Percentiles rank a stretch among this genome's conserved stretches.
phyloP scores from a whole-genome alignment of 768 basidiomycete species.

The Lactarius akahatsu region DNA sequence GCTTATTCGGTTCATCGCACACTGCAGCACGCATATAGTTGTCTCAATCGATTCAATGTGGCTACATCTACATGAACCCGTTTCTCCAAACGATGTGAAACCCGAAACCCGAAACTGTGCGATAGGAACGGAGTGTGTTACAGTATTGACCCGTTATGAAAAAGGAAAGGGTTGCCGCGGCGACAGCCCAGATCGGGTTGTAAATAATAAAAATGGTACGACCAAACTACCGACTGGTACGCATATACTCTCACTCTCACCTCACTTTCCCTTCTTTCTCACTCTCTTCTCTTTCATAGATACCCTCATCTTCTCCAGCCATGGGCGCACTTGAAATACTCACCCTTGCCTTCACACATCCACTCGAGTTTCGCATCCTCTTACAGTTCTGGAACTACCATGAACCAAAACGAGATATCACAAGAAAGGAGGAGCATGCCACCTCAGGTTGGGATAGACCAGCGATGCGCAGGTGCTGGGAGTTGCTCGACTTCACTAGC shows the following conservation, averaged over 20 bases:
- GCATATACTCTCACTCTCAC: not conserved
- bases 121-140: not conserved
- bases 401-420: constrained; percentile 80
- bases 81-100: not conserved
- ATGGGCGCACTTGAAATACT: constrained; percentile 66
- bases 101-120: not conserved
- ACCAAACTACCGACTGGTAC: constrained; percentile 1
- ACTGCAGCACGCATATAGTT: not conserved
- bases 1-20: not conserved
- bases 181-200: not conserved
- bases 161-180: not conserved
- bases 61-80: not conserved
- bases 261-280: not conserved
- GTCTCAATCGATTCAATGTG: not conserved
- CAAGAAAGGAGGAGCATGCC: constrained; percentile 64
- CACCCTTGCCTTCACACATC: constrained; percentile 70
- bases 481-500: constrained; percentile 83
- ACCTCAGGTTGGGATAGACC: constrained; percentile 86
- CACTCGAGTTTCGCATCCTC: constrained; percentile 78
- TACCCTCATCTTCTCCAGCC: constrained; percentile 15
- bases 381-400: constrained; percentile 83
- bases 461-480: constrained; percentile 89
- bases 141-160: not conserved
- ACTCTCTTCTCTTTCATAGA: not conserved
- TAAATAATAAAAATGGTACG: constrained; percentile 25